phyloP scores from a whole-genome alignment of 2,329 filamentous ascomycete genomes.

The Pseudogymnoascus sp. region DNA sequence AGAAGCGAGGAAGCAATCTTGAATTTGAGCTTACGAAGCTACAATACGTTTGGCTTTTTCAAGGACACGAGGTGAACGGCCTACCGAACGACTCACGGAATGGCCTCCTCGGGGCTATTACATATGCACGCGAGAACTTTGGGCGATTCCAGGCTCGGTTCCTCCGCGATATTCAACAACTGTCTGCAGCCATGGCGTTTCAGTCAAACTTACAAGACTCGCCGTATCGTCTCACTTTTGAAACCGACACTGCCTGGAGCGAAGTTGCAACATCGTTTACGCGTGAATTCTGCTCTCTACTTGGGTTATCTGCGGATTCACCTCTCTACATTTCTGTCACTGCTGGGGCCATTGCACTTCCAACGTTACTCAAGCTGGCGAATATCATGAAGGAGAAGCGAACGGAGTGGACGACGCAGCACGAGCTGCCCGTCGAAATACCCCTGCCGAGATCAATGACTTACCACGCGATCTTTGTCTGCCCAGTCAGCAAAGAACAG shows the following conservation, averaged over 20 bases:
- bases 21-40: slow-evolving; percentile 91
- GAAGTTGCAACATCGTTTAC: slow-evolving; percentile 85
- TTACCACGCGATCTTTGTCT: slow-evolving; percentile 97
- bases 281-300: slow-evolving; percentile 85
- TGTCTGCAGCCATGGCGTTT: slow-evolving; percentile 76
- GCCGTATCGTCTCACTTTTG: slow-evolving; percentile 74
- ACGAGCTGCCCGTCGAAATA: slow-evolving; percentile 78
- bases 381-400: slow-evolving; percentile 80
- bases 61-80: slow-evolving; percentile 49
- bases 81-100: slow-evolving; percentile 47
- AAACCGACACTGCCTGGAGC: slow-evolving; percentile 67
- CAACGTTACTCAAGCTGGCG: slow-evolving; percentile 80
- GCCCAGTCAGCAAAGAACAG: slow-evolving; percentile 94
- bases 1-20: slow-evolving; percentile 79
- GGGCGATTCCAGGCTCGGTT: slow-evolving; percentile 67
- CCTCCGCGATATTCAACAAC: slow-evolving; percentile 68
- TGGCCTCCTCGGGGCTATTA: slow-evolving; percentile 58
- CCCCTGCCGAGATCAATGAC: slow-evolving; percentile 53
- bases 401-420: slow-evolving; percentile 88
- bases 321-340: slow-evolving; percentile 90
- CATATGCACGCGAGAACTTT: slow-evolving; percentile 72
- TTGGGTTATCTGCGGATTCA: slow-evolving; percentile 83
- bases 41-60: slow-evolving; percentile 84
- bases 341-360: slow-evolving; percentile 84
- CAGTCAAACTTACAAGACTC: slow-evolving; percentile 65